Evolutionary conservation across 352 stramenopile species (phyloP).

Genomic region (Globisporangium polare): DNA sequence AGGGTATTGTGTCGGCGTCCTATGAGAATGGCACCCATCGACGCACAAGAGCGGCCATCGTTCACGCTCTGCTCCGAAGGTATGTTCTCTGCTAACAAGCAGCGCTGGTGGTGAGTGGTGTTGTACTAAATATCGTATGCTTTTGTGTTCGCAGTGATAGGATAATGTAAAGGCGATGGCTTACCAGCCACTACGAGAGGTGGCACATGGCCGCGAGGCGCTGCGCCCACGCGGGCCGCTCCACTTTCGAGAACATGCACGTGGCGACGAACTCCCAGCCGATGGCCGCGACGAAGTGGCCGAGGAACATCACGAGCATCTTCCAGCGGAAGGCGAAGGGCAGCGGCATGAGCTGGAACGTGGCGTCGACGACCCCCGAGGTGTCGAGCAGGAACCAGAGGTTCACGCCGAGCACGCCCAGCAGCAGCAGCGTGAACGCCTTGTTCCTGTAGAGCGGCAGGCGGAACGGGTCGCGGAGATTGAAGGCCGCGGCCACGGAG

Average conservation of each 20-base stretch:
- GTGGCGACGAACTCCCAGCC: conserved; percentile 25
- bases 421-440: conserved; percentile 27
- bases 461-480: conserved; percentile 50
- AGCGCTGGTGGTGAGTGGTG: no score
- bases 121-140: no score
- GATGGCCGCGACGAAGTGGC: conserved; percentile 19
- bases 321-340: conserved; percentile 30
- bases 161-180: no score
- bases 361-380: conserved; percentile 25
- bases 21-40: no score
- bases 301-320: conserved; percentile 42
- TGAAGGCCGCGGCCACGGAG: conserved; percentile 48
- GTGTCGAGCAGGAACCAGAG: conserved; percentile 54
- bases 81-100: no score
- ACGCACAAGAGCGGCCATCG: no score
- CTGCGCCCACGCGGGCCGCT: background rate
- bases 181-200: background rate
- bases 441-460: conserved; percentile 44
- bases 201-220: background rate
- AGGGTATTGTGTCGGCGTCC: no score
- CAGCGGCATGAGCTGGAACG: conserved; percentile 45
- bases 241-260: conserved; percentile 13
- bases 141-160: no score
- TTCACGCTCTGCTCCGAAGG: no score
- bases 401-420: conserved; percentile 29